phyloP scores from a whole-genome alignment of 129 eudicot genomes.

The Chrysanthemum lavandulifolium region DNA sequence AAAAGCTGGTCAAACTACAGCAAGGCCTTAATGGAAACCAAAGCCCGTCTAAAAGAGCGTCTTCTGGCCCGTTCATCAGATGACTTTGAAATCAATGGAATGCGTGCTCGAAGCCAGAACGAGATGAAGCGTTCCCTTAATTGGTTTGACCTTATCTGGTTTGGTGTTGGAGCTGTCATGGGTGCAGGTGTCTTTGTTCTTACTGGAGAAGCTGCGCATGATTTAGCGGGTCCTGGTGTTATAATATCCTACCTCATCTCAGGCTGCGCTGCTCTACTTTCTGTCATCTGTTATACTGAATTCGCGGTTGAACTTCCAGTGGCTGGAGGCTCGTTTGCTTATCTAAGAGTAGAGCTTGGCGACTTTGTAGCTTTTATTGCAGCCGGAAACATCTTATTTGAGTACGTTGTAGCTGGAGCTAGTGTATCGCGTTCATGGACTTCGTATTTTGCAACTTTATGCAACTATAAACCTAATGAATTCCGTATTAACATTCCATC shows the following conservation, averaged over 20 bases:
- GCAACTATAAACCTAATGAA: conserved; percentile 47
- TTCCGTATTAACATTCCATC: conserved; percentile 44
- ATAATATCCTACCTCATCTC: conserved; percentile 59
- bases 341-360: conserved; percentile 76
- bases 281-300: conserved; percentile 78
- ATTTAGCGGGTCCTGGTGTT: conserved; percentile 65
- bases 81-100: conserved; percentile 41
- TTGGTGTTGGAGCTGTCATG: conserved; percentile 73
- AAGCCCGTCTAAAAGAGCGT: conserved; percentile 53
- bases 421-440: conserved; percentile 82
- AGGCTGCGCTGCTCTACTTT: conserved; percentile 67
- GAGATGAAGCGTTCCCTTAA: conserved; percentile 58
- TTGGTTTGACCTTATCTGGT: conserved; percentile 83
- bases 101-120: conserved; percentile 54
- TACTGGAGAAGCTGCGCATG: conserved; percentile 63
- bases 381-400: conserved; percentile 73
- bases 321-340: conserved; percentile 84
- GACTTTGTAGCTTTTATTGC: conserved; percentile 76
- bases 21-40: conserved; percentile 45
- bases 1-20: conserved; percentile 60
- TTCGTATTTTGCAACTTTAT: conserved; percentile 72
- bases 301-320: conserved; percentile 82
- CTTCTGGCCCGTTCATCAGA: conserved; percentile 58
- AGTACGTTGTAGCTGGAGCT: conserved; percentile 63
- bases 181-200: conserved; percentile 88